phyloP scores from a whole-genome alignment of 1,139 yeast genomes.

The Keqinozyma sinolaborantium region DNA sequence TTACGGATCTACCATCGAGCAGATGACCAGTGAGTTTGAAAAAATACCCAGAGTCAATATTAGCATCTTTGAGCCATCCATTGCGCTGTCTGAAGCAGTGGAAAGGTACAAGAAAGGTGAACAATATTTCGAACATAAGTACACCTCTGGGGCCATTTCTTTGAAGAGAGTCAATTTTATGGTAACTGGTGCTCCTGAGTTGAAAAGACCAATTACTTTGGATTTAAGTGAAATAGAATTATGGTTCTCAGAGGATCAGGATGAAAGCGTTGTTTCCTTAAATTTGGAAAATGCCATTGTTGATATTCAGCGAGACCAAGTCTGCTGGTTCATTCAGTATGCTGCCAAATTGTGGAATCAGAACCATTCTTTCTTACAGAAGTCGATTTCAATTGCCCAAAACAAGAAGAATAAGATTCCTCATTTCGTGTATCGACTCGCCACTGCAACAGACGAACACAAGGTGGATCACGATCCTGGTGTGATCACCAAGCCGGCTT shows the following conservation, averaged over 20 bases:
- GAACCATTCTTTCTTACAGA: conserved; percentile 18
- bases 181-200: conserved; percentile 20
- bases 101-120: conserved; percentile 8
- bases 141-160: not conserved
- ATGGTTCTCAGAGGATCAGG: conserved; percentile 37
- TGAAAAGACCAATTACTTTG: conserved; percentile 18
- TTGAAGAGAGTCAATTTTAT: conserved; percentile 20
- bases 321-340: conserved; percentile 36
- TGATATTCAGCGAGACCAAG: conserved; percentile 28
- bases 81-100: conserved; percentile 23
- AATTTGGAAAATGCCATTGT: conserved; percentile 29
- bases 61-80: conserved; percentile 32
- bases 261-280: conserved; percentile 27
- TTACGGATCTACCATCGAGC: conserved; percentile 13
- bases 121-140: not conserved
- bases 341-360: conserved; percentile 13
- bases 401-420: conserved; percentile 17
- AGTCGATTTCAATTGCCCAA: conserved; percentile 13
- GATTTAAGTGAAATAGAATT: conserved; percentile 29
- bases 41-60: conserved; percentile 22
- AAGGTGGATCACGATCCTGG: conserved; percentile 80
- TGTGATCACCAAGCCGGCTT: conserved; percentile 86
- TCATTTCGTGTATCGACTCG: conserved; percentile 52
- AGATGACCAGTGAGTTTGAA: conserved; percentile 14
- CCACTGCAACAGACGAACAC: conserved; percentile 59